Evolutionary conservation across 1,139 yeast genomes (phyloP).

Genomic region (Taphrina betulina): DNA sequence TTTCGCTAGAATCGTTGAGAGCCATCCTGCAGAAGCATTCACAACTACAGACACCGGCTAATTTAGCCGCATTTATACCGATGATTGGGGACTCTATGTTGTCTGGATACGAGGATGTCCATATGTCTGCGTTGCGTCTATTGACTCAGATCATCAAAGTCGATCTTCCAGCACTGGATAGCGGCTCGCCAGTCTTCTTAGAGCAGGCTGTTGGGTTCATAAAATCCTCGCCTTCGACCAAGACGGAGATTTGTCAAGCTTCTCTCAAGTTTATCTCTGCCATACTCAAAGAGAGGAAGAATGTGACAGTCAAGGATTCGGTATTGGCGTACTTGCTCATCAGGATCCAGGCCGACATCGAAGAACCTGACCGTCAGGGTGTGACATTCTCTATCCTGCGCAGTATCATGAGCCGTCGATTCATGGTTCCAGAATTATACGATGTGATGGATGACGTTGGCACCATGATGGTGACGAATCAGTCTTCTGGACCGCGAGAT

Average conservation of each 20-base stretch:
- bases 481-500: constrained; percentile 76
- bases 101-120: constrained; percentile 72
- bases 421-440: constrained; percentile 82
- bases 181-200: constrained; percentile 37
- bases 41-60: constrained; percentile 57
- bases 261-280: constrained; percentile 73
- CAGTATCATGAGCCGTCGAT: constrained; percentile 68
- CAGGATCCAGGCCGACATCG: constrained; percentile 82
- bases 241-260: constrained; percentile 78
- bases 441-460: constrained; percentile 82
- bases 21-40: constrained; percentile 66
- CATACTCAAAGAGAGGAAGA: constrained; percentile 66
- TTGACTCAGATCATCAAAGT: constrained; percentile 49
- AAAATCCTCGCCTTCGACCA: constrained; percentile 74
- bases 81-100: constrained; percentile 59
- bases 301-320: constrained; percentile 63
- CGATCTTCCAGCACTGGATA: constrained; percentile 21
- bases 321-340: constrained; percentile 74
- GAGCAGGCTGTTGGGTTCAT: constrained; percentile 65
- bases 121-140: constrained; percentile 65
- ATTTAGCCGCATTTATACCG: constrained; percentile 74
- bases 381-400: constrained; percentile 80
- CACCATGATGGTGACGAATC: constrained; percentile 86
- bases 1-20: constrained; percentile 74
- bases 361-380: constrained; percentile 87